Conservation (phyloP, 2,329 filamentous ascomycete species). For the Acrodontium crateriforme region DNA sequence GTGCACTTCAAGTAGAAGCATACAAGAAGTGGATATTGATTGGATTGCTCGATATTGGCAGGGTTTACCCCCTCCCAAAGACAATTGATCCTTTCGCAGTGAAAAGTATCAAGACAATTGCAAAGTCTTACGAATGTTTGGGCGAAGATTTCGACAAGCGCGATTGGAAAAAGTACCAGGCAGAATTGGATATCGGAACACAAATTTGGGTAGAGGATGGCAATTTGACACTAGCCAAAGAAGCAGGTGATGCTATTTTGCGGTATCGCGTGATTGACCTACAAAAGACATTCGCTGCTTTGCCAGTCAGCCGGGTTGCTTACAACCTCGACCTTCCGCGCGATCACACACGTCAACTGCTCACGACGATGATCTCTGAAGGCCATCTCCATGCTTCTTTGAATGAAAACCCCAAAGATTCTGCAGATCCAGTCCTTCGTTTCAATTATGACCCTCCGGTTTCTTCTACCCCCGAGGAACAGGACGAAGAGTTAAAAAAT, state of each 20-base stretch:
- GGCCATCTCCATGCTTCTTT: slow-evolving; percentile 39
- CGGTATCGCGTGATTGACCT: slow-evolving; percentile 63
- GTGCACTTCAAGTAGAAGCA: slow-evolving; percentile 64
- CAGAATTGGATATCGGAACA: slow-evolving; percentile 47
- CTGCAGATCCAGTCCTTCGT: slow-evolving; percentile 33
- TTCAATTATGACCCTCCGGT: slow-evolving; percentile 29
- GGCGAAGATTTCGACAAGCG: slow-evolving; percentile 53
- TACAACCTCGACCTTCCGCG: slow-evolving; percentile 36
- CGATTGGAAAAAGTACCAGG: slow-evolving; percentile 45
- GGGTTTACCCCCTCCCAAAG: slow-evolving; percentile 40
- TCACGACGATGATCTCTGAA: slow-evolving; percentile 38
- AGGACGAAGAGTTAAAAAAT: slow-evolving; percentile 29
- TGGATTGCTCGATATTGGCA: slow-evolving; percentile 57
- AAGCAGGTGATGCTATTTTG: slow-evolving; percentile 58
- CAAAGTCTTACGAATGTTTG: slow-evolving; percentile 57
- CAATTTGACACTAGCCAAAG: slow-evolving; percentile 56
- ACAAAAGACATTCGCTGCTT: slow-evolving; percentile 54
- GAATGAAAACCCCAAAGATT: slow-evolving; percentile 24
- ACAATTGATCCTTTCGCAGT: slow-evolving; percentile 40
- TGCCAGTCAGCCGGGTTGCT: slow-evolving; percentile 42
- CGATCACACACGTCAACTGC: slow-evolving; percentile 39
- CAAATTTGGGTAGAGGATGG: slow-evolving; percentile 44
- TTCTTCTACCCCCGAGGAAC: slow-evolving; percentile 7
- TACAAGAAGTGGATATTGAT: slow-evolving; percentile 86
- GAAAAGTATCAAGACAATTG: slow-evolving; percentile 44